Conservation (phyloP, 148 eudicot genomes). For the Chenopodium suecicum region DNA sequence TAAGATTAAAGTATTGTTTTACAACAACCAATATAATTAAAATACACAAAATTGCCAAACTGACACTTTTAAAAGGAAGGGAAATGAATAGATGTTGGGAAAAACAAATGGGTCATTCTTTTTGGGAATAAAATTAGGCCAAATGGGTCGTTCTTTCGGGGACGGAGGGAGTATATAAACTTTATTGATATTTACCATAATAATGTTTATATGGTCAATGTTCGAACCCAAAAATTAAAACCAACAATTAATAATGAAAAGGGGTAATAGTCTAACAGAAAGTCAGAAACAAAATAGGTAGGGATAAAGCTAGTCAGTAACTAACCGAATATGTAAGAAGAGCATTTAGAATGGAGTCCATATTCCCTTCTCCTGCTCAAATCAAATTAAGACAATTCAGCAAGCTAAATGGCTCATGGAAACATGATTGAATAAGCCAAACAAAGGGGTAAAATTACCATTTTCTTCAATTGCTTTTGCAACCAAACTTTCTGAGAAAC, state of each 20-base stretch:
- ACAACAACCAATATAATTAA: too few relatives aligned
- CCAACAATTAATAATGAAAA: not conserved
- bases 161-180: too few relatives aligned
- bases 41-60: too few relatives aligned
- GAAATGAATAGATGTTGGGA: too few relatives aligned
- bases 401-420: constrained; percentile 12
- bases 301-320: not conserved
- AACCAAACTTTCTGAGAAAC: constrained; percentile 55
- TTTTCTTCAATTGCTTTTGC: constrained; percentile 59
- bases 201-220: not conserved
- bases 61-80: too few relatives aligned
- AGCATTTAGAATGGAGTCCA: constrained; percentile 47
- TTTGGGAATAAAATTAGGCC: too few relatives aligned
- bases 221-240: not conserved
- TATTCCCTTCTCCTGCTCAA: constrained; percentile 46
- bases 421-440: not conserved
- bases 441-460: constrained; percentile 35
- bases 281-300: not conserved
- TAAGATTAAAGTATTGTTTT: too few relatives aligned
- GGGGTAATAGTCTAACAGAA: not conserved
- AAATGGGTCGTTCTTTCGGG: too few relatives aligned
- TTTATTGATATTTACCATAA: not conserved
- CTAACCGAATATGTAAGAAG: constrained; percentile 51
- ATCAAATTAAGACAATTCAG: constrained; percentile 8
- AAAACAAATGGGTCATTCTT: too few relatives aligned